These are phyloP conservation scores for Bryum argenteum DNA, from an alignment of 225 moss, liverwort and hornwort species.

Conservation along the genomic window DNA sequence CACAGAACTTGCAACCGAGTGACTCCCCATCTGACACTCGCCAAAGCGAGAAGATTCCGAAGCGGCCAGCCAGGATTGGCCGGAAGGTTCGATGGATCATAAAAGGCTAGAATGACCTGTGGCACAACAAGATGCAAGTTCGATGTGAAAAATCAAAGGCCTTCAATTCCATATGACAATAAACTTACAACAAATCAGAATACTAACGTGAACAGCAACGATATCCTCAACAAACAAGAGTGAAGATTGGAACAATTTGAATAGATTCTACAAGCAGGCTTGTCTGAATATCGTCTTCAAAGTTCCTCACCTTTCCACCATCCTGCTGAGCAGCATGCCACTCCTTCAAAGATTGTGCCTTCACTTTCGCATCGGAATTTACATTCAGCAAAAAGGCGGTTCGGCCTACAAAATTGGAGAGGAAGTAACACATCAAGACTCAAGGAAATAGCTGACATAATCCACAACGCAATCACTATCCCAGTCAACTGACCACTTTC, in stretches of 20 bases:
- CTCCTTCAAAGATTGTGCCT: slow-evolving; percentile 66
- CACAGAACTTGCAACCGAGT: slow-evolving; percentile 79
- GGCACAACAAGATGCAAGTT: slow-evolving; percentile 19
- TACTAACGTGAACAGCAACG: not conserved
- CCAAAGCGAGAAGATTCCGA: slow-evolving; percentile 90
- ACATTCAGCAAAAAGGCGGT: slow-evolving; percentile 80
- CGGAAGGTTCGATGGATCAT: slow-evolving; percentile 86
- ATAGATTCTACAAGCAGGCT: not conserved
- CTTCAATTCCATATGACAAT: not conserved
- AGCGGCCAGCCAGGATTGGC: slow-evolving; percentile 97
- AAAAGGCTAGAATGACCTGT: slow-evolving; percentile 83
- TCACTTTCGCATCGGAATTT: slow-evolving; percentile 56
- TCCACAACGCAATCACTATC: not conserved
- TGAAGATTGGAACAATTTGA: not conserved
- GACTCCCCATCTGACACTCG: slow-evolving; percentile 74
- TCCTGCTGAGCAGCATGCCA: slow-evolving; percentile 69
- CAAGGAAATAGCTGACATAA: slow-evolving; percentile 4
- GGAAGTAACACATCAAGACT: slow-evolving; percentile 17
- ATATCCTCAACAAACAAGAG: not conserved
- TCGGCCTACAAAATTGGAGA: slow-evolving; percentile 55
- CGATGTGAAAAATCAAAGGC: not conserved
- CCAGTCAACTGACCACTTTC: slow-evolving; percentile 12
- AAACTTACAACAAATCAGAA: slow-evolving; percentile 7
- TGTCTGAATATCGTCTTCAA: slow-evolving; percentile 10
- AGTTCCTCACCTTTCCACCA: slow-evolving; percentile 75